phyloP scores from a whole-genome alignment of 805 yeast species.

The Yarrowia hollandica region DNA sequence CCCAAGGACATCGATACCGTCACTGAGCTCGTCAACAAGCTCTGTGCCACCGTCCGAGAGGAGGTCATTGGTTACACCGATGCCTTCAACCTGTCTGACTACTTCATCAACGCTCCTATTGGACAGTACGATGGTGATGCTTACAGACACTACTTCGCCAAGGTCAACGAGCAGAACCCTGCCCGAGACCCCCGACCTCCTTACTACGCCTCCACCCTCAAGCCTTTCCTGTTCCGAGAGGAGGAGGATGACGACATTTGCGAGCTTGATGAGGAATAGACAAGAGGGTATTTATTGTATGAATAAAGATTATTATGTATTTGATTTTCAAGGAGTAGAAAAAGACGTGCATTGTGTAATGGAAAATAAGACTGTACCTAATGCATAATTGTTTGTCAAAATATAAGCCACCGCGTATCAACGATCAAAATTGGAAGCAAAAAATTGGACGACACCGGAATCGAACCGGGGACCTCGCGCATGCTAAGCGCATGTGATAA shows the following conservation, averaged over 20 bases:
- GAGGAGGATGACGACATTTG: conserved; percentile 33
- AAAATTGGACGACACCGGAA: conserved; percentile 26
- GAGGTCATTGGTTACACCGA: conserved; percentile 79
- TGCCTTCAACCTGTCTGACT: conserved; percentile 78
- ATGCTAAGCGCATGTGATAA: conserved; percentile 28
- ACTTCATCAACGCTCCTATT: conserved; percentile 75
- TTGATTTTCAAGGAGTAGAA: not conserved
- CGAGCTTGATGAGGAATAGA: conserved; percentile 27
- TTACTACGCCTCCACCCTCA: conserved; percentile 47
- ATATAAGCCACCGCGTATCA: too few species aligned
- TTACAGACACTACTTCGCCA: conserved; percentile 70
- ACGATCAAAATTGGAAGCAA: not conserved
- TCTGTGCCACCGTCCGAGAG: conserved; percentile 57
- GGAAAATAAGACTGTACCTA: too few species aligned
- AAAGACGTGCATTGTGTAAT: not conserved
- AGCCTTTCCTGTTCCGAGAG: conserved; percentile 42
- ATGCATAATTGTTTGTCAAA: too few species aligned
- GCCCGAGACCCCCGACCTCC: conserved; percentile 54
- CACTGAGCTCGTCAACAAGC: conserved; percentile 47
- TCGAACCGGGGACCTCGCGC: conserved; percentile 29
- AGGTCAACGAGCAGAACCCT: conserved; percentile 55
- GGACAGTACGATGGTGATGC: conserved; percentile 82
- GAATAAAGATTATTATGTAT: not conserved
- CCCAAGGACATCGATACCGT: conserved; percentile 50
- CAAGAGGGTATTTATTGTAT: conserved; percentile 16